phyloP scores from a whole-genome alignment of 202 grass and related monocot species.

The Elaeis oleifera region DNA sequence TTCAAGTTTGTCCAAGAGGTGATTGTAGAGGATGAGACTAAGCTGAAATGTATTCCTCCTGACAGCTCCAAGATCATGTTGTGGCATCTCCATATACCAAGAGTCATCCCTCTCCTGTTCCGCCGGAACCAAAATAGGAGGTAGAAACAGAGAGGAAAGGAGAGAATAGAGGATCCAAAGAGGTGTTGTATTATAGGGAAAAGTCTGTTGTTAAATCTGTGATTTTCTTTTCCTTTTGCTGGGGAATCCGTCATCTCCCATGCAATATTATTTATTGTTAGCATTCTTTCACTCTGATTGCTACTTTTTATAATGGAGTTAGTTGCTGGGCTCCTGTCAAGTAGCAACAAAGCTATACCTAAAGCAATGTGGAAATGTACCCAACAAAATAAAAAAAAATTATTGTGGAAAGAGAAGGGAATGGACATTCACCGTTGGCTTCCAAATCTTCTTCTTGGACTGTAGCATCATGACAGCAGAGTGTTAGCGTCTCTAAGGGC shows the following conservation, averaged over 20 bases:
- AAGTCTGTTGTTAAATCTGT: conserved; percentile 33
- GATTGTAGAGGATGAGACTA: conserved; percentile 2
- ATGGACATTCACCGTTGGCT: no score
- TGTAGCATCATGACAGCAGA: no score
- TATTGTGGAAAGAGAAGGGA: no score
- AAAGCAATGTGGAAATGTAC: no score
- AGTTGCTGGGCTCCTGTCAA: no score
- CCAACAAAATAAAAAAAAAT: no score
- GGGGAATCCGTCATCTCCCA: conserved; percentile 30
- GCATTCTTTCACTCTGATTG: conserved; percentile 43
- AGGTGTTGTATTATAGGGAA: conserved; percentile 62
- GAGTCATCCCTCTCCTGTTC: conserved; percentile 10
- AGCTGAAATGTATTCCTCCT: conserved; percentile 27
- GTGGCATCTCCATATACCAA: conserved; percentile 56
- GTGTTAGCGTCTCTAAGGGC: no score
- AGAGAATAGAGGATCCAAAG: background rate
- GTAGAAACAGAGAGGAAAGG: conserved; percentile 22
- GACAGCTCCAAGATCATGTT: conserved; percentile 40
- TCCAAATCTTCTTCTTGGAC: no score
- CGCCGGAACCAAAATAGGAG: conserved; percentile 40
- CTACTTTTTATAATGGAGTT: conserved; percentile 16
- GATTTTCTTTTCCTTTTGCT: conserved; percentile 31
- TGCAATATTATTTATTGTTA: conserved; percentile 84
- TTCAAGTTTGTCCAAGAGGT: conserved; percentile 36
- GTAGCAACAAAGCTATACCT: no score